Evolutionary conservation across 2,329 filamentous ascomycete species (phyloP), one percentile per base, ranked within the genome.

Genomic region (Cercospora sp.): DNA sequence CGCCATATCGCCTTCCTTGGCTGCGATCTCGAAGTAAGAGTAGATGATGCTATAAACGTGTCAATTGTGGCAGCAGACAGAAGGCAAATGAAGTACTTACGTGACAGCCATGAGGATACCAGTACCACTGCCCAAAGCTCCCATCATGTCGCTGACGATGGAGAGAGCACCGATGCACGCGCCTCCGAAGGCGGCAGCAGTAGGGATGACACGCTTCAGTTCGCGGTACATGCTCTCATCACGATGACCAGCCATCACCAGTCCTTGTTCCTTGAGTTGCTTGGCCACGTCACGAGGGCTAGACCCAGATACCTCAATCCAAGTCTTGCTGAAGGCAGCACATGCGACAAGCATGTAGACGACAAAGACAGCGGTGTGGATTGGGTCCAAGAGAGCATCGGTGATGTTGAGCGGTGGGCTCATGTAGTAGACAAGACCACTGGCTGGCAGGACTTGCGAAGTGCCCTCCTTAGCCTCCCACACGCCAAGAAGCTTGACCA

Each of bases 221-320:
- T 99, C 95, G 87, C 96, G 96, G 89, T 99, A 99, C 95, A 99
- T 99, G 86, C 92, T 96, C 87, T 98, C 94, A 82, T 99, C 96
- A 84, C 95, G 92, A 87, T 99, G 95, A 79, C 95, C 95, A 78
- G 95, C 94, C 96, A 99, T 99, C 75, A 99, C 94, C 67, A 99
- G 90, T 80, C 95, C 95, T 84, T 99, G 95, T 79, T 99, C 96
- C 90, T 99, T 99, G 81, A 99, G 90, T 85, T 98, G 95, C 89
- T 99, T 99, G 78, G 95, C 95, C 74, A 99, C 96, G 79, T 99
- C 95, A 78, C 95, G 92, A 69, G 95, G 96, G 85, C 93, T 94
- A 72, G 94, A 97, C 78, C 95, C 96, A 45, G 95, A 98, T 73
- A 99, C 95, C 84, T 99, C 95, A 77, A 99, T 99, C 95, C 95